Base-by-base conservation (phyloP, 2,329 filamentous ascomycete genomes). In the Trichoderma breve region DNA sequence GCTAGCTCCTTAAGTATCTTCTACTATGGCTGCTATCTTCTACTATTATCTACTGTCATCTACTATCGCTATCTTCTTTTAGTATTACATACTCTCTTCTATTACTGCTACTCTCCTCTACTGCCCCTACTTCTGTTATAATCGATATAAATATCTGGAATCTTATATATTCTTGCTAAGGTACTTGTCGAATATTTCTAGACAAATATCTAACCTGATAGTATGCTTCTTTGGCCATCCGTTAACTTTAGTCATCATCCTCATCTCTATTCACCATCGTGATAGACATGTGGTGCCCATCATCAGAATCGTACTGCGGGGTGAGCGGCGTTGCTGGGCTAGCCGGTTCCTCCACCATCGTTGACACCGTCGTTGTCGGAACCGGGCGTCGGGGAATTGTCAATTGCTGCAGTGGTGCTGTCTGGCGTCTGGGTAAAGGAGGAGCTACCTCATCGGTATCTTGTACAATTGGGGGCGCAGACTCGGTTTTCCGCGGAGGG, bases 261-360 rank as follows among this genome's bases (percentile, higher is more conserved):
- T 81, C 81, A 47, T 84, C 71, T 15, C 78, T 55, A 39, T 80
- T 78, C 26, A 81, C 76, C 83, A 84, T 82, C 28, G 73, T 76
- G 39, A 84, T 84, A 5, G 76, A 78, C 2, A 74, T 74, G 61
- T 80, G 81, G 39, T 80, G 80, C 18, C 80, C 82, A 11, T 83
- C 80, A 8, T 82, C 81, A 1, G 74, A 74, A 18, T 72, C 69
- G 68, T 78, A 76, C 6, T 77, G 75, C 4, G 75, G 75, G 3
- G 77, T 77, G 5, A 79, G 78, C 60, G 75, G 71, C 8, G 78
- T 74, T 72, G 70, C 39, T 26, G 53, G 36, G 26, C 66, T 60
- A 2, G 66, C 53, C 11, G 55, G 65, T 5, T 61, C 34, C 18
- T 58, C 51, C 14, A 28, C 39, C 64, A 57, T 60, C 2, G 57